Conservation (phyloP, 306 rosid genomes). For the Rosa rugosa region DNA sequence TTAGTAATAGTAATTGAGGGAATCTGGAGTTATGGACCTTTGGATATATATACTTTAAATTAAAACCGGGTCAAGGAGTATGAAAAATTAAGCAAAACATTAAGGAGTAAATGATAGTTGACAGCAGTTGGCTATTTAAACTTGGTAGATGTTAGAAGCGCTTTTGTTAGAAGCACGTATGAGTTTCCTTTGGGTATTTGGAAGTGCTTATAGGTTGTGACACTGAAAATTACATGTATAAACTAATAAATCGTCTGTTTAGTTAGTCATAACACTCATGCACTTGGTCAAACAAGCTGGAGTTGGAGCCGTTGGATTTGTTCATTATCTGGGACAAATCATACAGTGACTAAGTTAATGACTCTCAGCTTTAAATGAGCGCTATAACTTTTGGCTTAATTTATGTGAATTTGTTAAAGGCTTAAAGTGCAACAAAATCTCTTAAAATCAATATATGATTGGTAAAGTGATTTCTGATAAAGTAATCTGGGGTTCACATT, state of each 20-base stretch:
- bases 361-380: not conserved
- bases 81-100: too few relatives aligned
- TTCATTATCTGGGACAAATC: not conserved
- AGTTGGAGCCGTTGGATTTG: not conserved
- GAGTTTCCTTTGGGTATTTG: not conserved
- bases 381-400: not conserved
- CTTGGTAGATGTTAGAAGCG: not conserved
- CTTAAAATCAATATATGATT: not conserved
- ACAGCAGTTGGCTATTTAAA: not conserved
- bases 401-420: not conserved
- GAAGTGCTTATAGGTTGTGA: too few relatives aligned
- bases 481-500: too few relatives aligned
- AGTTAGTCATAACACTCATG: not conserved
- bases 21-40: not conserved
- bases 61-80: not conserved
- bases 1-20: not conserved
- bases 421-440: not conserved
- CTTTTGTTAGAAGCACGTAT: not conserved
- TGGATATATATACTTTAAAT: not conserved
- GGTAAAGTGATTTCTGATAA: not conserved
- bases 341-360: not conserved
- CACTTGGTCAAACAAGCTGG: not conserved
- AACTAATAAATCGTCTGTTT: not conserved
- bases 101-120: not conserved
- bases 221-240: not conserved